A percentile compares a stretch with the other conserved stretches of the same genome.
These are phyloP conservation scores for Thuidium tamariscinum DNA, from an alignment of 225 moss, liverwort and hornwort species.

Conservation along the genomic window DNA sequence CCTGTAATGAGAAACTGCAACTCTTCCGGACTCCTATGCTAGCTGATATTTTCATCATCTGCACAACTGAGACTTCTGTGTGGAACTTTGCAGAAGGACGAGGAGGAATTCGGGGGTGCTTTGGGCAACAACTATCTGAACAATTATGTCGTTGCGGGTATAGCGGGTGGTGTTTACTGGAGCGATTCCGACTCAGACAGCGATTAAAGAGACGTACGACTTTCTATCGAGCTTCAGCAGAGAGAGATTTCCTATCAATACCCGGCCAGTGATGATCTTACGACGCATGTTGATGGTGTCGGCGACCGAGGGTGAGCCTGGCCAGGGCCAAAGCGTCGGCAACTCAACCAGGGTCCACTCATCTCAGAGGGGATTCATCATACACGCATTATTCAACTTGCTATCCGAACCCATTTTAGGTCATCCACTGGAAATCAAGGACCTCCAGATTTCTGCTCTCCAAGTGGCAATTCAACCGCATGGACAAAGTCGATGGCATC, in stretches of 20 bases:
- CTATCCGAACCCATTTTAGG: not conserved
- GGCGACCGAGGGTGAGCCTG: not conserved
- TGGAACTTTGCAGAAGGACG: not conserved
- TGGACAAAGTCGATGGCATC: no score
- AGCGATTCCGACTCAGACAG: conserved; percentile 16
- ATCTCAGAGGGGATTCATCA: not conserved
- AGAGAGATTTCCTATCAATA: not conserved
- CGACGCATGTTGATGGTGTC: not conserved
- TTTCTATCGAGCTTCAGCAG: not conserved
- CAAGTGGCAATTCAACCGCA: not conserved
- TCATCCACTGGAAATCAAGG: not conserved
- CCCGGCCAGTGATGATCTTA: not conserved
- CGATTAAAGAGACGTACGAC: not conserved
- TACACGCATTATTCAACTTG: not conserved
- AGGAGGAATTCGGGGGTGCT: conserved; percentile 13
- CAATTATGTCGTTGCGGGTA: not conserved
- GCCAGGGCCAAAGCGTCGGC: not conserved
- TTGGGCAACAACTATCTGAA: conserved; percentile 7
- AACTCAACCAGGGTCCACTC: not conserved
- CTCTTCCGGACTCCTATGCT: not conserved
- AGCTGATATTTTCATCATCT: not conserved
- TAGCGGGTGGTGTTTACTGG: not conserved
- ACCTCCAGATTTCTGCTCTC: not conserved
- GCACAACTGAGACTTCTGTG: not conserved
- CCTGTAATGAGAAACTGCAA: not conserved